Percentiles rank a stretch among this genome's conserved stretches.
phyloP scores from a whole-genome alignment of 495 filamentous ascomycete species.

The Neurospora sp. region DNA sequence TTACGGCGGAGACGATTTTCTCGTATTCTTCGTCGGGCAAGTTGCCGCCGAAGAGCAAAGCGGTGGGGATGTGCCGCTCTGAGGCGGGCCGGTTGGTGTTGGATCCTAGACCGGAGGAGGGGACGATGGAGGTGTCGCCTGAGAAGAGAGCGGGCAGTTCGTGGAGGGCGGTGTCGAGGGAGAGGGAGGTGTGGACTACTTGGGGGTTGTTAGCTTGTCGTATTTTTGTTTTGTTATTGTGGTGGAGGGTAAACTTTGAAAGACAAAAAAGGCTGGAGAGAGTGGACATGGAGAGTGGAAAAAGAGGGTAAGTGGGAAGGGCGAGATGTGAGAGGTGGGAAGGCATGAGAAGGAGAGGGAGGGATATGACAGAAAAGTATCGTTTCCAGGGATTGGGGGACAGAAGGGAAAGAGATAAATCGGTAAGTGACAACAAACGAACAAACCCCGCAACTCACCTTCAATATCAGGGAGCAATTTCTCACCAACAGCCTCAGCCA shows the following conservation, averaged over 20 bases:
- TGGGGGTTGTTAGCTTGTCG: neutral
- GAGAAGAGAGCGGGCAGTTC: conserved; percentile 23
- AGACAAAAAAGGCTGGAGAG: too few relatives aligned
- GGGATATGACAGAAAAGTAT: too few relatives aligned
- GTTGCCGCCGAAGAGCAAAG: conserved; percentile 20
- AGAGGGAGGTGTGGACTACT: conserved; percentile 23
- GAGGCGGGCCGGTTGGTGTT: conserved; percentile 5
- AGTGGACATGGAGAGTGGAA: too few relatives aligned
- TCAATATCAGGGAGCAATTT: conserved; percentile 23
- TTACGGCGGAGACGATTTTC: conserved; percentile 14
- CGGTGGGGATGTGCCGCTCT: conserved; percentile 14
- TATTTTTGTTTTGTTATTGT: too few relatives aligned
- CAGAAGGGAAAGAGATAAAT: too few relatives aligned
- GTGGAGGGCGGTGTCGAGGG: conserved; percentile 11
- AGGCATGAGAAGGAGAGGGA: too few relatives aligned
- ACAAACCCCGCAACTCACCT: conserved; percentile 5
- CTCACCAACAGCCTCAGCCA: conserved; percentile 17
- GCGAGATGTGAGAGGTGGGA: too few relatives aligned
- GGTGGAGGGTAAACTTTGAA: too few relatives aligned
- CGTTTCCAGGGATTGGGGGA: too few relatives aligned
- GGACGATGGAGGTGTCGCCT: conserved; percentile 7
- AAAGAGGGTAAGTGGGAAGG: too few relatives aligned
- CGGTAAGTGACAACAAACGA: too few relatives aligned
- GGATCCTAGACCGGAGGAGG: conserved; percentile 17
- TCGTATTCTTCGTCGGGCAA: conserved; percentile 21